phyloP scores from a whole-genome alignment of 768 basidiomycete genomes.

The Baorangia bicolor region DNA sequence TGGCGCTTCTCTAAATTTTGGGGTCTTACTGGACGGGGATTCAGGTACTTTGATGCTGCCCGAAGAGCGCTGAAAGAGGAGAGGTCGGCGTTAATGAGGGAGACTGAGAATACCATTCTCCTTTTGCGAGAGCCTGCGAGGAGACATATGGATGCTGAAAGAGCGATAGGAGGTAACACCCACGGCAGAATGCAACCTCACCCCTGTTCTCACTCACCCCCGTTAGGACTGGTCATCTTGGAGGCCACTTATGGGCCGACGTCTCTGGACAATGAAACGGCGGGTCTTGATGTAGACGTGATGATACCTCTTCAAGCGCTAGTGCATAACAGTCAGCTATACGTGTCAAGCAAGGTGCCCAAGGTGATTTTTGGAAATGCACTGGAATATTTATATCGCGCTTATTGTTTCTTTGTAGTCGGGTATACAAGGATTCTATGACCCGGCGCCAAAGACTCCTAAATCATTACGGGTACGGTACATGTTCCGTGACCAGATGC shows the following conservation, averaged over 20 bases:
- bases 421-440: slow-evolving; percentile 83
- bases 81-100: slow-evolving; percentile 57
- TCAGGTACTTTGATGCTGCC: slow-evolving; percentile 66
- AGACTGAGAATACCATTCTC: slow-evolving; percentile 59
- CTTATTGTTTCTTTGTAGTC: slow-evolving; percentile 40
- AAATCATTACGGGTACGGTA: slow-evolving; percentile 76
- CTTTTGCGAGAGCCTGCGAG: slow-evolving; percentile 69
- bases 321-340: slow-evolving; percentile 74
- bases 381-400: background rate
- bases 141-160: slow-evolving; percentile 63
- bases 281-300: slow-evolving; percentile 68
- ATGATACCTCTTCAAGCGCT: slow-evolving; percentile 80
- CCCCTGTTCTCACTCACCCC: slow-evolving; percentile 16
- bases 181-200: slow-evolving; percentile 1
- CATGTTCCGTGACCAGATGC: slow-evolving; percentile 67
- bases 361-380: slow-evolving; percentile 50
- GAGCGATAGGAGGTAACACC: slow-evolving; percentile 59
- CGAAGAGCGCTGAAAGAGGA: slow-evolving; percentile 63
- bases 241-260: slow-evolving; percentile 71
- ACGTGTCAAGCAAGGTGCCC: slow-evolving; percentile 69
- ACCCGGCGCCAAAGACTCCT: slow-evolving; percentile 71
- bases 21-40: slow-evolving; percentile 18
- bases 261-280: slow-evolving; percentile 46
- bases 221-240: slow-evolving; percentile 69
- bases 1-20: slow-evolving; percentile 6